Percentiles rank a stretch among this genome's conserved stretches.
phyloP scores from a whole-genome alignment of 1,139 yeast species.

The Yamadazyma membranifaciens region DNA sequence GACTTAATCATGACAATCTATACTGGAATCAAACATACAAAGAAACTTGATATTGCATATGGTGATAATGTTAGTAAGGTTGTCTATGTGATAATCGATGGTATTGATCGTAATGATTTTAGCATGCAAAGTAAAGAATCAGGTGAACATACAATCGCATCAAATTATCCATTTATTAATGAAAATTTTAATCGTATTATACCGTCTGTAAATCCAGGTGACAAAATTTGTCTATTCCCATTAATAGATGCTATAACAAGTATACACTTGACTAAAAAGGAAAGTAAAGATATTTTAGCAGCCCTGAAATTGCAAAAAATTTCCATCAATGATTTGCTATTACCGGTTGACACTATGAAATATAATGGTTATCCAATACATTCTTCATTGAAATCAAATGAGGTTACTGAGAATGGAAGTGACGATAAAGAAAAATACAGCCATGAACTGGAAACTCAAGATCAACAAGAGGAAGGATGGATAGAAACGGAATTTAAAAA shows the following conservation, averaged over 20 bases:
- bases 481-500: constrained; percentile 57
- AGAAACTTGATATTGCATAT: constrained; percentile 9
- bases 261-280: constrained; percentile 55
- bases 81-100: constrained; percentile 67
- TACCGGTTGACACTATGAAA: constrained; percentile 45
- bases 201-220: constrained; percentile 60
- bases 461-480: constrained; percentile 41
- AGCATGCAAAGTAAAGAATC: constrained; percentile 3
- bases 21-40: constrained; percentile 29
- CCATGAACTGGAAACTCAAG: neutral
- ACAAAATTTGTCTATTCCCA: constrained; percentile 54
- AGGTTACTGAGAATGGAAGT: neutral
- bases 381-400: constrained; percentile 5
- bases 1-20: constrained; percentile 50
- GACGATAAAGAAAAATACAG: neutral
- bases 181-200: constrained; percentile 36
- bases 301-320: constrained; percentile 38
- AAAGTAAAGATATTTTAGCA: constrained; percentile 39
- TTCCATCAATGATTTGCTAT: constrained; percentile 52
- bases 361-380: constrained; percentile 63
- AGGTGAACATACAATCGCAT: neutral
- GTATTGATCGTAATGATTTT: constrained; percentile 44
- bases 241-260: constrained; percentile 55
- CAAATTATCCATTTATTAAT: constrained; percentile 10
- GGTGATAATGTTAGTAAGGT: constrained; percentile 48